phyloP scores from a whole-genome alignment of 805 yeast species.

The Kurtzmaniella fragi region DNA sequence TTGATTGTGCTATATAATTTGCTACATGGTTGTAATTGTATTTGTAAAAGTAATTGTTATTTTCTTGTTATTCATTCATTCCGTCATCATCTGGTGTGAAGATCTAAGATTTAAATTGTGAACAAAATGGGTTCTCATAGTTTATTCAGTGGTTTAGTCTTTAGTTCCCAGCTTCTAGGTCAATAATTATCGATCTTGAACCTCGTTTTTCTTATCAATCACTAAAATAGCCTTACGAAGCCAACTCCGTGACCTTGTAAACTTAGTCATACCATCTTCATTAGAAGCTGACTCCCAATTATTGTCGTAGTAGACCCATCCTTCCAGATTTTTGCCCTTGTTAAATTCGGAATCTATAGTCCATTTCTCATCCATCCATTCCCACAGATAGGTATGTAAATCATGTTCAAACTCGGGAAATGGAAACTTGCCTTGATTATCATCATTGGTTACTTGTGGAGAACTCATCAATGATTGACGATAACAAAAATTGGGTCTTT shows the following conservation, averaged over 20 bases:
- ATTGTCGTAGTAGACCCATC: slow-evolving; percentile 53
- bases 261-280: slow-evolving; percentile 44
- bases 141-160: too few relatives aligned
- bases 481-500: slow-evolving; percentile 45
- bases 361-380: slow-evolving; percentile 56
- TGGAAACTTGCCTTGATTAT: slow-evolving; percentile 29
- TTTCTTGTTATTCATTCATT: too few relatives aligned
- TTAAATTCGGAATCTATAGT: slow-evolving; percentile 37
- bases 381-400: slow-evolving; percentile 43
- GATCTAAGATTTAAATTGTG: too few relatives aligned
- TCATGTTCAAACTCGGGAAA: slow-evolving; percentile 42
- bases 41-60: too few relatives aligned
- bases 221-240: slow-evolving; percentile 38
- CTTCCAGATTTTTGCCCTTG: slow-evolving; percentile 32
- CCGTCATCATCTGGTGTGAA: too few relatives aligned
- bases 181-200: not conserved
- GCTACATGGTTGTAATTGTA: too few relatives aligned
- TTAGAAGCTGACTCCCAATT: slow-evolving; percentile 41
- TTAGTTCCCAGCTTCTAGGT: too few relatives aligned
- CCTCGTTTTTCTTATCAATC: slow-evolving; percentile 15
- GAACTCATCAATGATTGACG: slow-evolving; percentile 27
- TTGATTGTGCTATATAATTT: too few relatives aligned
- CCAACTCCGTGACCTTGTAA: slow-evolving; percentile 52
- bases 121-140: too few relatives aligned
- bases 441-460: slow-evolving; percentile 16